These are phyloP conservation scores for Bromus sterilis DNA, from an alignment of 176 grass and related monocot species.

Conservation along the genomic window DNA sequence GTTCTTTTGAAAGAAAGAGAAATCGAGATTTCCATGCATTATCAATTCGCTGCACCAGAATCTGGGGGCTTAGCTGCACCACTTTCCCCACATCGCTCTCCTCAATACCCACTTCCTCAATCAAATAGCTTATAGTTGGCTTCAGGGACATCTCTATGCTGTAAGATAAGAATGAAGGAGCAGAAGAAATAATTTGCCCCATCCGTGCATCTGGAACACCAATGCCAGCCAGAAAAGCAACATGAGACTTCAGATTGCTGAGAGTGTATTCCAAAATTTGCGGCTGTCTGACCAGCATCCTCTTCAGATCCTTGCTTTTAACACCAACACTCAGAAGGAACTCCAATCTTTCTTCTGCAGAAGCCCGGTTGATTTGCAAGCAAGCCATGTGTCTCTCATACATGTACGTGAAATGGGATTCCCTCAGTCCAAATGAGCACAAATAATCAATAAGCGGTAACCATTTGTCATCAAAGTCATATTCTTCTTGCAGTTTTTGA, in stretches of 20 bases:
- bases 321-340: slow-evolving; percentile 70
- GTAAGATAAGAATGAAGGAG: slow-evolving; percentile 92
- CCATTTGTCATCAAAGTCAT: slow-evolving; percentile 82
- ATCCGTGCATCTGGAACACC: slow-evolving; percentile 52
- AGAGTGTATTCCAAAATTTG: slow-evolving; percentile 92
- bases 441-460: slow-evolving; percentile 86
- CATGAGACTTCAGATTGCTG: slow-evolving; percentile 77
- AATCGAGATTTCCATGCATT: slow-evolving; percentile 77
- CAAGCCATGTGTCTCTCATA: slow-evolving; percentile 85
- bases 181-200: slow-evolving; percentile 70
- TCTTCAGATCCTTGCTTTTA: slow-evolving; percentile 86
- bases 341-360: slow-evolving; percentile 74
- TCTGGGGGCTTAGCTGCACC: slow-evolving; percentile 93
- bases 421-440: slow-evolving; percentile 79
- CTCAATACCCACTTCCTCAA: slow-evolving; percentile 85
- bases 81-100: slow-evolving; percentile 83
- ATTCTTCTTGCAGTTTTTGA: slow-evolving; percentile 79
- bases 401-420: slow-evolving; percentile 81
- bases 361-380: slow-evolving; percentile 70
- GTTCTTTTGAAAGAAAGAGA: slow-evolving; percentile 77
- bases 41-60: slow-evolving; percentile 81
- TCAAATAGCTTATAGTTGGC: slow-evolving; percentile 74
- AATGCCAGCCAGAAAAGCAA: slow-evolving; percentile 72
- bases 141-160: slow-evolving; percentile 83
- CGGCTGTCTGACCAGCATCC: slow-evolving; percentile 79